phyloP scores from a whole-genome alignment of 768 basidiomycete genomes.

The Calocybe gangraenosa region DNA sequence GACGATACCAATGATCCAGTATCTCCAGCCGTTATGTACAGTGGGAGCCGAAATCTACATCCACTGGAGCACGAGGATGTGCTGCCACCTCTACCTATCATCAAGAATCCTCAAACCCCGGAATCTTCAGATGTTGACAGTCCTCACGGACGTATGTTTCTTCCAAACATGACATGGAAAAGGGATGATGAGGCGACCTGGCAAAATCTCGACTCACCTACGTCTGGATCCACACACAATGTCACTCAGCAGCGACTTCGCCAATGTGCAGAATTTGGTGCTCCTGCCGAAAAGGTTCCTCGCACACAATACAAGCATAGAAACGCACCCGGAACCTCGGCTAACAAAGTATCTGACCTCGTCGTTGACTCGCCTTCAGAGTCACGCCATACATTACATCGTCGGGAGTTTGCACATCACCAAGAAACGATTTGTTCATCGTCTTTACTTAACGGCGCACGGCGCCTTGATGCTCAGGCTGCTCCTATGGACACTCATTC shows the following conservation, averaged over 20 bases:
- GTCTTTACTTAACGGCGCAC: no score
- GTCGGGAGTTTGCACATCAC: constrained; percentile 9
- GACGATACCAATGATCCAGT: constrained; percentile 35
- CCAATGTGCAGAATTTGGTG: constrained; percentile 3
- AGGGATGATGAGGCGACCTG: no score
- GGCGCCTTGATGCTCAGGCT: no score
- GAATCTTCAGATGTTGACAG: constrained; percentile 18
- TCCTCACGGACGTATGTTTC: constrained; percentile 23
- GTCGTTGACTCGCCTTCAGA: background rate
- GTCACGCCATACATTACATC: background rate
- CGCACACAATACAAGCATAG: background rate
- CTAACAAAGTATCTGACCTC: background rate
- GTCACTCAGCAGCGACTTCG: background rate
- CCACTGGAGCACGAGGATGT: constrained; percentile 3
- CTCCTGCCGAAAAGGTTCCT: background rate
- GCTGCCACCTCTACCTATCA: constrained; percentile 15
- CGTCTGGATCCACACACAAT: constrained; percentile 3
- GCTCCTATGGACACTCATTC: no score
- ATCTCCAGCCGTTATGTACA: constrained; percentile 24
- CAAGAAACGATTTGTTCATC: background rate
- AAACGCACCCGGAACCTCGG: background rate
- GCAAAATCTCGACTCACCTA: background rate
- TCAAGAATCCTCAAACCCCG: background rate
- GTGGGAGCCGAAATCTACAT: constrained; percentile 9
- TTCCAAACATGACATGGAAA: no score